Percentiles rank a stretch among this genome's conserved stretches.
phyloP scores from a whole-genome alignment of 257 asterid species.

The Capsicum rhomboideum region DNA sequence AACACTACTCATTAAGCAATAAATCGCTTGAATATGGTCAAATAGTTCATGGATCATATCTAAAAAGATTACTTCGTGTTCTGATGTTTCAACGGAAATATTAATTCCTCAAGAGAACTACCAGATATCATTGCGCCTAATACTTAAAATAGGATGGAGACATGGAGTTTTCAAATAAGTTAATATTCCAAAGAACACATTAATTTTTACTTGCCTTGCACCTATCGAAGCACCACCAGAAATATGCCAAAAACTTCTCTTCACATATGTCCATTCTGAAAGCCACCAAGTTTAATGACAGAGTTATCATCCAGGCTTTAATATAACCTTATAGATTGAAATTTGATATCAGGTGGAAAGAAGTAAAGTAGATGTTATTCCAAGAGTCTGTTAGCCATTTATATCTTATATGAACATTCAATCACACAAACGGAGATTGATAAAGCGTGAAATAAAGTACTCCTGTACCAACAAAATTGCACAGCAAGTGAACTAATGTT shows the following conservation, averaged over 20 bases:
- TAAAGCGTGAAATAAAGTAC: background rate
- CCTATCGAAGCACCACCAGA: conserved; percentile 94
- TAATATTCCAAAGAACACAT: background rate
- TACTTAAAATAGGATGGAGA: background rate
- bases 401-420: background rate
- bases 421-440: background rate
- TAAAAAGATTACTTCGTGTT: background rate
- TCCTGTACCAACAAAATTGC: background rate
- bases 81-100: background rate
- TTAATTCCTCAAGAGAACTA: background rate
- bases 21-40: background rate
- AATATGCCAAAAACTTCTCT: conserved; percentile 84
- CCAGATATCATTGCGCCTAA: background rate
- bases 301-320: background rate
- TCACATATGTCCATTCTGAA: conserved; percentile 64
- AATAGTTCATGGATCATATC: background rate
- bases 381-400: background rate
- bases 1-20: background rate
- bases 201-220: conserved; percentile 49
- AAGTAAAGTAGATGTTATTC: background rate
- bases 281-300: conserved; percentile 6
- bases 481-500: background rate
- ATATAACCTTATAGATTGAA: background rate
- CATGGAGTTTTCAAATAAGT: background rate
- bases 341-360: background rate